These are phyloP conservation scores for Biscogniauxia marginata DNA, from an alignment of 2,329 filamentous ascomycete species.

Conservation along the genomic window DNA sequence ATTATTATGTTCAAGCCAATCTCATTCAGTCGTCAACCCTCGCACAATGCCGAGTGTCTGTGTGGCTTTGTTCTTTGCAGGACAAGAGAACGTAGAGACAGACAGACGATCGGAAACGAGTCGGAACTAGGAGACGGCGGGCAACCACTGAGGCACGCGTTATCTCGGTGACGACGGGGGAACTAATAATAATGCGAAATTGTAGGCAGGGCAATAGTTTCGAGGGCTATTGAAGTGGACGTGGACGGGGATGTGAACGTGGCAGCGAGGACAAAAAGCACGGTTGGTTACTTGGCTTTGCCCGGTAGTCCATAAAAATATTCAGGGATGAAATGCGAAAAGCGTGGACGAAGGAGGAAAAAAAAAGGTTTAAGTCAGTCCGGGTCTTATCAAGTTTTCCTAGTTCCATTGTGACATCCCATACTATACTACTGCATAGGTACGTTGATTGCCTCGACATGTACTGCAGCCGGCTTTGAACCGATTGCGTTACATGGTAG, in stretches of 20 bases:
- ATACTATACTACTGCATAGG: not conserved
- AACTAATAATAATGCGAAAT: not conserved
- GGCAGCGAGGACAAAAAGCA: not conserved
- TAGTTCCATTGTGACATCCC: not conserved
- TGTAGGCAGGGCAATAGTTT: not conserved
- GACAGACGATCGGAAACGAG: too few species aligned
- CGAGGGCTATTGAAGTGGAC: not conserved
- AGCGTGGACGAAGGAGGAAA: conserved; percentile 18
- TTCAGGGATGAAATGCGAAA: conserved; percentile 23
- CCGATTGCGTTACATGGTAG: not conserved
- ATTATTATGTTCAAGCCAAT: not conserved
- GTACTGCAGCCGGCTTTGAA: too few species aligned
- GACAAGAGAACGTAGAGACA: not conserved
- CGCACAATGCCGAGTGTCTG: not conserved
- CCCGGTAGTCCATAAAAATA: conserved; percentile 11
- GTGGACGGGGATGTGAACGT: not conserved
- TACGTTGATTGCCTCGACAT: too few species aligned
- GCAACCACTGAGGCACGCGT: not conserved
- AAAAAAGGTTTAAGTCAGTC: conserved; percentile 8
- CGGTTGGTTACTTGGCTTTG: not conserved
- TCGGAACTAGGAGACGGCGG: not conserved
- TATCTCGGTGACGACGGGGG: not conserved
- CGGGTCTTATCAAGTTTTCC: conserved; percentile 12
- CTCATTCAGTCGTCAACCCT: not conserved
- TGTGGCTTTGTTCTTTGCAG: not conserved